Evolutionary conservation across 2,329 filamentous ascomycete genomes (phyloP).

Genomic region (Fusarium graminum): DNA sequence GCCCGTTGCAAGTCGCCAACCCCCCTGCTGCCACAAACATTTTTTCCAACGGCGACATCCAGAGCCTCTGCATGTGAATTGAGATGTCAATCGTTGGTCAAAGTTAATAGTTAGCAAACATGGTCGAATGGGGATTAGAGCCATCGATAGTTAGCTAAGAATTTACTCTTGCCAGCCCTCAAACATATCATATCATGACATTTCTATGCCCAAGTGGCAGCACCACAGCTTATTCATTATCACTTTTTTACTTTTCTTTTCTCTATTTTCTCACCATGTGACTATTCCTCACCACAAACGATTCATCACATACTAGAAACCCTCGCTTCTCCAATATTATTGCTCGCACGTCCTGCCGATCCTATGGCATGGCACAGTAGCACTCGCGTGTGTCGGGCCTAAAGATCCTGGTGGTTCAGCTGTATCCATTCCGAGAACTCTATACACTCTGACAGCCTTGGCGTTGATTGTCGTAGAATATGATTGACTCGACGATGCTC

Average conservation of each 20-base stretch:
- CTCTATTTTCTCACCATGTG: not conserved
- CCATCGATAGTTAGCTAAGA: not conserved
- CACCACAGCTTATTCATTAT: conserved; percentile 4
- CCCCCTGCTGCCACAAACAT: conserved; percentile 35
- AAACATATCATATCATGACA: conserved; percentile 19
- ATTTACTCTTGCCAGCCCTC: too few relatives aligned
- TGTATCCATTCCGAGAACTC: not conserved
- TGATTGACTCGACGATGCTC: conserved; percentile 15
- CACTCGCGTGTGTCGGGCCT: conserved; percentile 22
- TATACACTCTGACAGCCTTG: conserved; percentile 2
- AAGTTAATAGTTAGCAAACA: conserved; percentile 2
- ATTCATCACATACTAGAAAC: conserved; percentile 15
- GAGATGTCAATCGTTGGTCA: conserved; percentile 1
- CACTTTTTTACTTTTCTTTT: conserved; percentile 21
- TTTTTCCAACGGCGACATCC: not conserved
- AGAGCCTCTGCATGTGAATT: conserved; percentile 19
- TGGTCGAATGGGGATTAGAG: conserved; percentile 7
- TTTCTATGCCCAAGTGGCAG: conserved; percentile 12
- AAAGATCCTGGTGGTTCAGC: conserved; percentile 13
- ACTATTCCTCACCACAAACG: not conserved
- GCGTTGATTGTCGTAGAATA: not conserved
- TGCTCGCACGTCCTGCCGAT: not conserved
- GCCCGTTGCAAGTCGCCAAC: conserved; percentile 15
- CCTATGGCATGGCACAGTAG: conserved; percentile 14
- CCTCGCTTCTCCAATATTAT: conserved; percentile 24